Evolutionary conservation across 495 filamentous ascomycete genomes (phyloP).

Genomic region (Evernia prunastri): DNA sequence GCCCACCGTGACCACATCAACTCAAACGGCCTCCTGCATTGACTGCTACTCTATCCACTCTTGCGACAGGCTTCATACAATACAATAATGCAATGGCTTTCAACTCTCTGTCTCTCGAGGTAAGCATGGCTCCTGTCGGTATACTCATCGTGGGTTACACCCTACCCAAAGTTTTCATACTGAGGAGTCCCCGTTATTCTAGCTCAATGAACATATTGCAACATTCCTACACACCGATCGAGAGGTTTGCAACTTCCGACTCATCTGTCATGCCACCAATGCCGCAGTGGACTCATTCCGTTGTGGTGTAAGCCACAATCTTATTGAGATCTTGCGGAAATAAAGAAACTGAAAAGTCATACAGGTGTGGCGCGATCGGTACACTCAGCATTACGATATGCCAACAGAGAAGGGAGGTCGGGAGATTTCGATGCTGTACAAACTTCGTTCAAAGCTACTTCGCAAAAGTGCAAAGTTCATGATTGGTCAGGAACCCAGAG

Average conservation of each 20-base stretch:
- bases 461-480: constrained; percentile 1
- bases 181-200: not conserved
- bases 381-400: constrained; percentile 35
- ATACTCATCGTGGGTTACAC: not conserved
- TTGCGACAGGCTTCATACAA: not conserved
- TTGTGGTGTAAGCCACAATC: too few relatives aligned
- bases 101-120: constrained; percentile 10
- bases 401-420: constrained; percentile 18
- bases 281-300: constrained; percentile 17
- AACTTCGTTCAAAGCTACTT: constrained; percentile 12
- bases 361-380: constrained; percentile 38
- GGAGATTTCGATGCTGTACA: constrained; percentile 32
- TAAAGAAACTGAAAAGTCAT: too few relatives aligned
- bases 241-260: constrained; percentile 33
- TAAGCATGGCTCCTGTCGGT: not conserved
- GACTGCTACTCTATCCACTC: not conserved
- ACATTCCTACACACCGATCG: constrained; percentile 30
- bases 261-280: constrained; percentile 27
- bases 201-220: constrained; percentile 41
- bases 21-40: not conserved
- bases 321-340: too few relatives aligned
- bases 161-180: not conserved
- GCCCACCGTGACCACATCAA: not conserved
- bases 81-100: constrained; percentile 10
- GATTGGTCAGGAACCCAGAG: constrained; percentile 13